Evolutionary conservation across 257 asterid species (phyloP).

Genomic region (Buddleja alternifolia): DNA sequence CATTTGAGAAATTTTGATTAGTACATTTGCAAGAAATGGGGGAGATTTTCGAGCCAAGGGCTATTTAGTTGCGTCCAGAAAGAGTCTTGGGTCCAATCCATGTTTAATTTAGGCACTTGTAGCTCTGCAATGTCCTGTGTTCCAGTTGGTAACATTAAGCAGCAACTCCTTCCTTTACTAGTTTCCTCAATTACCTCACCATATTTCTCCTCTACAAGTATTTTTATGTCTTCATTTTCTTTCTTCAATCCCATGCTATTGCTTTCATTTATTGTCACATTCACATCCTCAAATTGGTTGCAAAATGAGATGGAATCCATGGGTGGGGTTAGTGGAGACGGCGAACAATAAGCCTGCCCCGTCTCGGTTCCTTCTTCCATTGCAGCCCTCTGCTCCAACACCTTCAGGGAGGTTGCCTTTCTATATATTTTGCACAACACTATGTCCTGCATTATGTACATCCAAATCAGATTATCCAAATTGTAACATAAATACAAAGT

Average conservation of each 20-base stretch:
- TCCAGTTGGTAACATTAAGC: conserved; percentile 34
- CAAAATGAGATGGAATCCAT: conserved; percentile 30
- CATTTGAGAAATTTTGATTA: background rate
- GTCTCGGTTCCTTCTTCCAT: conserved; percentile 43
- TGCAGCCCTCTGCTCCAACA: conserved; percentile 70
- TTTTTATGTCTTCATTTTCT: conserved; percentile 29
- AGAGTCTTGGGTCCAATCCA: conserved; percentile 68
- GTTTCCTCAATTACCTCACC: conserved; percentile 7
- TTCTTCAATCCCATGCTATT: conserved; percentile 24
- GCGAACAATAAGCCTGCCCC: background rate
- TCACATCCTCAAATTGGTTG: conserved; percentile 28
- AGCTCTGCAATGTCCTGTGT: conserved; percentile 41
- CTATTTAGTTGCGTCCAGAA: conserved; percentile 62
- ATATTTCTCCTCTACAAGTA: background rate
- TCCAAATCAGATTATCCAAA: background rate
- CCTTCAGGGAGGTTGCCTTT: conserved; percentile 68
- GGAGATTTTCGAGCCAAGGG: conserved; percentile 62
- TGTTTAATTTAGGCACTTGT: conserved; percentile 48
- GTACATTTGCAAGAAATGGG: conserved; percentile 36
- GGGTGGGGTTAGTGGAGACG: conserved; percentile 28
- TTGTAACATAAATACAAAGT: background rate
- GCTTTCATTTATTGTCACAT: background rate
- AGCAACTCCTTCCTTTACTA: conserved; percentile 14
- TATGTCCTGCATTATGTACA: conserved; percentile 49
- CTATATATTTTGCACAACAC: conserved; percentile 71